Percentiles rank a stretch among this genome's conserved stretches.
Conservation (phyloP, 495 filamentous ascomycete genomes). For the Tuber aestivum region DNA sequence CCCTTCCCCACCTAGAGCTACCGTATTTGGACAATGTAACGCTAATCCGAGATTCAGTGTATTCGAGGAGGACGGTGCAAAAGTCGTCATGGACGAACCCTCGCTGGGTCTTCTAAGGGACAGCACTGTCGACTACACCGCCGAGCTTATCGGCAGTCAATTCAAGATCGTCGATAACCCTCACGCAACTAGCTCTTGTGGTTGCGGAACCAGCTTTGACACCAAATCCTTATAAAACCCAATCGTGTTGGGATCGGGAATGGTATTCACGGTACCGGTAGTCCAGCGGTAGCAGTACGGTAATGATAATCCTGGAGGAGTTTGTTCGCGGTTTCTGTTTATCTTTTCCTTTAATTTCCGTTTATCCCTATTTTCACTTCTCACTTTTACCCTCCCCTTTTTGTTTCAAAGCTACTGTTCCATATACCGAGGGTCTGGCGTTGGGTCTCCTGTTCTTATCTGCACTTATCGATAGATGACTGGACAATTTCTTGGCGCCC, state of each 20-base stretch:
- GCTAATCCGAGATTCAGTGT: slow-evolving; percentile 19
- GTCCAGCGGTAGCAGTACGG: no score
- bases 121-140: slow-evolving; percentile 90
- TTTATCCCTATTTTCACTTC: neutral
- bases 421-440: neutral
- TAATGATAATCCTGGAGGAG: neutral
- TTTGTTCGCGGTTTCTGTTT: neutral
- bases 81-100: slow-evolving; percentile 80
- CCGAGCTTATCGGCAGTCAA: slow-evolving; percentile 94
- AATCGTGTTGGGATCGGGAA: neutral
- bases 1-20: slow-evolving; percentile 1
- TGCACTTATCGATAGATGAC: neutral
- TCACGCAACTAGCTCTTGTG: slow-evolving; percentile 83
- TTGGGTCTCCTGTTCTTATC: neutral
- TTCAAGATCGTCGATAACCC: slow-evolving; percentile 96
- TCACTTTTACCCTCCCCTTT: neutral
- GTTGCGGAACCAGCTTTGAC: slow-evolving; percentile 97
- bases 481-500: neutral
- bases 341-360: neutral
- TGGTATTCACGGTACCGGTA: neutral
- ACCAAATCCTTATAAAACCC: slow-evolving; percentile 51
- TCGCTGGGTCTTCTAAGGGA: slow-evolving; percentile 86
- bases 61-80: slow-evolving; percentile 55
- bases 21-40: neutral
- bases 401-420: neutral